Percentiles rank a stretch among this genome's conserved stretches.
phyloP scores from a whole-genome alignment of 2,329 filamentous ascomycete species.

The Myriangium duriaei region DNA sequence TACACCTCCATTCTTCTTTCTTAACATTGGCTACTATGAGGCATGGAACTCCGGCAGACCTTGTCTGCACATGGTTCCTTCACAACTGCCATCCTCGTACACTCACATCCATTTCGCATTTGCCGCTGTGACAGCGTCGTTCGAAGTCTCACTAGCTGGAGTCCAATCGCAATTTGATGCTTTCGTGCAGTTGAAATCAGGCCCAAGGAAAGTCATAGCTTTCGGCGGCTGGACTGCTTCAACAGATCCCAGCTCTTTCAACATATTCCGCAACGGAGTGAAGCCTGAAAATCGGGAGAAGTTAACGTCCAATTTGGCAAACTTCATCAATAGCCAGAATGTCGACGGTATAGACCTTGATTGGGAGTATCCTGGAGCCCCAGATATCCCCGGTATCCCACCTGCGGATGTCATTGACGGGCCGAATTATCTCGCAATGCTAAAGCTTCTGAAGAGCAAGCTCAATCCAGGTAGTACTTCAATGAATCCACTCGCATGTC shows the following conservation, averaged over 20 bases:
- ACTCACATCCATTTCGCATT: constrained; percentile 25
- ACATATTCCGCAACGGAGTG: constrained; percentile 28
- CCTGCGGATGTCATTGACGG: constrained; percentile 1
- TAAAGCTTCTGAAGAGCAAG: not conserved
- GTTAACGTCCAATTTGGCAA: constrained; percentile 18
- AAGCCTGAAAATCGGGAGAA: constrained; percentile 26
- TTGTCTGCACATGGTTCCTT: constrained; percentile 22
- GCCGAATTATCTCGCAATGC: constrained; percentile 1
- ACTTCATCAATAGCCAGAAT: constrained; percentile 59
- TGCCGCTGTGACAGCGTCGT: constrained; percentile 22
- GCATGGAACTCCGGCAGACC: constrained; percentile 19
- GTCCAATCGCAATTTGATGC: constrained; percentile 19
- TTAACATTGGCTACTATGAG: constrained; percentile 24
- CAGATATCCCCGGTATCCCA: constrained; percentile 18
- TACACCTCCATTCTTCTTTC: constrained; percentile 11
- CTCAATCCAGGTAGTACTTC: no score
- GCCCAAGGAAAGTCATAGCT: constrained; percentile 27
- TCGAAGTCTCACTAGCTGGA: constrained; percentile 15
- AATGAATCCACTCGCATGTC: no score
- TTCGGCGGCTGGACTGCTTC: constrained; percentile 35
- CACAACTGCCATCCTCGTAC: constrained; percentile 8
- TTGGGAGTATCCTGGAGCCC: constrained; percentile 29
- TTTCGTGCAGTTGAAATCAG: constrained; percentile 21
- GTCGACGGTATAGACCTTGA: constrained; percentile 40
- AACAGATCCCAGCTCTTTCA: constrained; percentile 25